Base-by-base conservation (phyloP, 106 monocot species). In the Dioscorea dumetorum region DNA sequence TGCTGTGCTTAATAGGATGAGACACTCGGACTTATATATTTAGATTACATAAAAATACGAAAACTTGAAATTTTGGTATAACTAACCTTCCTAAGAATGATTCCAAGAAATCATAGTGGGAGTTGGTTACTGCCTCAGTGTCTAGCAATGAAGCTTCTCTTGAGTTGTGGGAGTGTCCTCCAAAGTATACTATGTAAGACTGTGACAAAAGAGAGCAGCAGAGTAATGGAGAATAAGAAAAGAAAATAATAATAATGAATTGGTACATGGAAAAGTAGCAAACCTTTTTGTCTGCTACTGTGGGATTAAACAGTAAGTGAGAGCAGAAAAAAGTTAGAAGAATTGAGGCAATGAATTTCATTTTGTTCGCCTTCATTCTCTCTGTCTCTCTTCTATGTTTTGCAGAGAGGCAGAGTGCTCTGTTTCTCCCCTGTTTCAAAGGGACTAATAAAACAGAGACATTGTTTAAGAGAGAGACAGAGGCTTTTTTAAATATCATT, bases 121-220 rank as follows among this genome's bases (percentile, higher is more conserved):
- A 63, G 2, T 76, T 78, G 10, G 64, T 72, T 4, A 71, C 68
- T 48, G 6, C 33, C 53, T 63, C 34, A 19, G 60, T 20, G 19
- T 63, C 12, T n/a, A 59, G 21, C 22, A 49, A 16, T 7, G 74
- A 50, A 48, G 33, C 54, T 9, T 56, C 70, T 33, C 22, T 34
- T 57, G 22, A 10, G 48, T 33, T 22, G 28, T 53, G 51, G 2
- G 61, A 22, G 19, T 77, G 80, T 17, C 56, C 76, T 4, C 86
- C 86, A 14, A 90, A 57, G 69, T 90, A 90, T 28, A 90, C 83
- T 19, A 90, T 58, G 50, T 86, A 86, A 3, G 90, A 57, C 86
- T 85, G 72, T 41, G n/a, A 53, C 34, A 19, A 8, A 34, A 32
- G 4, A 63, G 33, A 32, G 33, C 0, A 66, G 11, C 22, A 49